Evolutionary conservation across 2,329 filamentous ascomycete genomes (phyloP), one percentile per base, ranked within the genome.

Genomic region (Talaromyces sp.): DNA sequence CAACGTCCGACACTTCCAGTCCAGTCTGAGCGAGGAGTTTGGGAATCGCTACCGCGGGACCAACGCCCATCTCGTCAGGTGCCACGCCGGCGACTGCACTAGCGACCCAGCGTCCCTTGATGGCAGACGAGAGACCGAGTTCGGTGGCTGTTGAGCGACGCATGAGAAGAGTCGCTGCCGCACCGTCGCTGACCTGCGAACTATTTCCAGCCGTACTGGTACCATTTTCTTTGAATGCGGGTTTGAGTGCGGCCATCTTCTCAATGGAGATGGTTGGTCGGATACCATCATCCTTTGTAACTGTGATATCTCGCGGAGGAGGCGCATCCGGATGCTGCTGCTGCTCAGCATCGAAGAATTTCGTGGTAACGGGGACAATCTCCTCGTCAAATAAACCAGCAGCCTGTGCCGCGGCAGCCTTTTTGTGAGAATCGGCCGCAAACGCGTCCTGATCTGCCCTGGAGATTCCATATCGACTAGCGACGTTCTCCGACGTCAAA

Each of bases 31-130:
- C 72, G n/a, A 97, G 79, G 19, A 96, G 79, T 70, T 87, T 89
- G 6, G 92, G 92, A 54, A 97, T 93, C 0, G 90, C 92, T 28
- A 96, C 69, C 0, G 91, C 90, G 0, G 93, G 92, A 0, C 93
- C 92, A 59, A 97, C 80, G 39, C 93, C 92, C 93, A 97, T 97
- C 80, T 96, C 91, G 68, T 96, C 91, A 0, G 93, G 92, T 53
- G 80, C 80, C 70, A 90, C 95, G 11, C 93, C 92, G 0, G 86
- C 84, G 10, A 89, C 86, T 31, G 85, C 81, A 1, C 89, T 87
- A 0, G 83, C 87, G 0, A 91, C 89, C 78, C 92, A 97, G 72
- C 89, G 91, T 36, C 88, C 92, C 59, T 95, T 85, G 67, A 96
- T 89, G 28, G 78, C 79, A 5, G 78, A 80, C 13, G 79, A 74